A percentile compares a stretch with the other conserved stretches of the same genome.
phyloP scores from a whole-genome alignment of 2,329 filamentous ascomycete species.

The Coniochaeta hoffmannii region DNA sequence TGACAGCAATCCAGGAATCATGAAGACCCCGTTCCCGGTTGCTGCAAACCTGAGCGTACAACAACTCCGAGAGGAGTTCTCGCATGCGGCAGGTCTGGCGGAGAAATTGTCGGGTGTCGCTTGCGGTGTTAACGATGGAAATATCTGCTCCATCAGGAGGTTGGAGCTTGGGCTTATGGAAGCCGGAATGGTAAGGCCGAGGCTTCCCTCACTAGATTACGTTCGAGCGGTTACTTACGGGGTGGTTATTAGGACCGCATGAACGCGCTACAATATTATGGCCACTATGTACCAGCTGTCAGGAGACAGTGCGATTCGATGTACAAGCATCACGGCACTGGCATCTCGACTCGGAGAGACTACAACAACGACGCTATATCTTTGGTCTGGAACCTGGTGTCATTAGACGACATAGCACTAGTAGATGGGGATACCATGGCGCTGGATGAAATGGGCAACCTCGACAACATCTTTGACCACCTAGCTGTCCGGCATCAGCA shows the following conservation, averaged over 20 bases:
- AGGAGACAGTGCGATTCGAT: constrained; percentile 34
- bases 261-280: constrained; percentile 27
- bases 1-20: constrained; percentile 19
- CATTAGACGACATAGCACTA: constrained; percentile 12
- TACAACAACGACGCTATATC: constrained; percentile 35
- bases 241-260: constrained; percentile 26
- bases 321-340: constrained; percentile 26
- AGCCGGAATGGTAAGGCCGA: constrained; percentile 37
- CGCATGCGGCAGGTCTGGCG: constrained; percentile 21
- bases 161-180: constrained; percentile 45
- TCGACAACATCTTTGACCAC: constrained; percentile 13
- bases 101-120: constrained; percentile 18
- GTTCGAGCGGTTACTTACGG: too few species aligned
- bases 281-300: constrained; percentile 32
- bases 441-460: constrained; percentile 9
- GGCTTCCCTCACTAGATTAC: background rate
- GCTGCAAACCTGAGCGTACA: constrained; percentile 29
- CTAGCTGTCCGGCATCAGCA: constrained; percentile 2
- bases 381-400: constrained; percentile 32
- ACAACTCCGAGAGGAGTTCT: constrained; percentile 26
- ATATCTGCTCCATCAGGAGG: constrained; percentile 24
- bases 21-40: constrained; percentile 24
- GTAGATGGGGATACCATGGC: background rate
- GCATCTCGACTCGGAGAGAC: constrained; percentile 22
- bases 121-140: background rate